Evolutionary conservation across 2,329 filamentous ascomycete genomes (phyloP).

Genomic region (Aspergillus pseudoglaucus): DNA sequence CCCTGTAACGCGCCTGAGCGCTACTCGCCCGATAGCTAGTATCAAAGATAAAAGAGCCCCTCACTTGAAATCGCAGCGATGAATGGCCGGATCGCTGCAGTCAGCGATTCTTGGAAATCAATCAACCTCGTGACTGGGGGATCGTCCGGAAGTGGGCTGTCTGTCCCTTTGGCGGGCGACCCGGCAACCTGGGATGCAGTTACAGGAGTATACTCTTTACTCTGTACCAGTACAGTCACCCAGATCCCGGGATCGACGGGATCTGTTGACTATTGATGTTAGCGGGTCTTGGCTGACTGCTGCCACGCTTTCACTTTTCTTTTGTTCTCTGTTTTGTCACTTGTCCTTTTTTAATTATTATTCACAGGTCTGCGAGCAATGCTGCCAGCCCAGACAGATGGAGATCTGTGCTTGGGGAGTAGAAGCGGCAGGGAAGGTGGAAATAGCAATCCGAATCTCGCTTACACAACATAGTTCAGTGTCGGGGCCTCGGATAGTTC

Average conservation of each 20-base stretch:
- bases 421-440: no score
- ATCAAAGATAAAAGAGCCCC: no score
- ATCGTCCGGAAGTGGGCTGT: background rate
- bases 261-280: conserved; percentile 36
- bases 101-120: background rate
- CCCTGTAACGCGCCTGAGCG: no score
- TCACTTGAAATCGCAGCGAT: background rate
- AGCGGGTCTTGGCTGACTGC: conserved; percentile 25
- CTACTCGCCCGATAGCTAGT: no score
- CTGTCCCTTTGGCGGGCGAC: background rate
- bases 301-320: conserved; percentile 15
- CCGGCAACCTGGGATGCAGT: background rate
- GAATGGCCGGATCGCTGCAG: background rate
- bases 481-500: no score
- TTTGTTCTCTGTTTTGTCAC: background rate
- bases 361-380: background rate
- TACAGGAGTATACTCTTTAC: background rate
- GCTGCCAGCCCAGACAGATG: background rate
- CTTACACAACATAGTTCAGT: no score
- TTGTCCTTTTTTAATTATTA: background rate
- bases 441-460: no score
- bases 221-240: background rate
- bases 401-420: background rate
- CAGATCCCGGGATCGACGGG: conserved; percentile 25
- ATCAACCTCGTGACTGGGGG: background rate